Percentiles rank a stretch among this genome's conserved stretches.
phyloP scores from a whole-genome alignment of 345 rosid species.

The Clarkia xantiana region DNA sequence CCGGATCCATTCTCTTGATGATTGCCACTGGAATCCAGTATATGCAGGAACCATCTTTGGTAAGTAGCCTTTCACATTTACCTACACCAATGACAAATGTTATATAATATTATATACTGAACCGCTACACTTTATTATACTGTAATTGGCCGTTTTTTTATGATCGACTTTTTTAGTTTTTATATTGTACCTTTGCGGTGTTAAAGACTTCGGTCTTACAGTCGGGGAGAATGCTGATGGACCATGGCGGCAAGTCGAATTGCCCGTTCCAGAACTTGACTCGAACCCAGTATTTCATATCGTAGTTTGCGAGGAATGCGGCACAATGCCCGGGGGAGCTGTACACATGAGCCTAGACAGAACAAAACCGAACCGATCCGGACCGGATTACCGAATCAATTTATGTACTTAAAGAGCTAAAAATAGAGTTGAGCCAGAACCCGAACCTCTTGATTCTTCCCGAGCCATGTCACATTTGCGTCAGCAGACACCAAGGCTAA shows the following conservation, averaged over 20 bases:
- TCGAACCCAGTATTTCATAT: constrained; percentile 16
- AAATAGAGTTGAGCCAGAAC: neutral
- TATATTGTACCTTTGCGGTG: constrained; percentile 22
- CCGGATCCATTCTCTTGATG: constrained; percentile 23
- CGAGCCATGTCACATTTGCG: constrained; percentile 22
- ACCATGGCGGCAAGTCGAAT: constrained; percentile 36
- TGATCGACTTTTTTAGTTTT: neutral
- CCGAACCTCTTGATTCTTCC: constrained; percentile 21
- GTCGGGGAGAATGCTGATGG: constrained; percentile 35
- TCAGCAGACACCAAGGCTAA: constrained; percentile 34
- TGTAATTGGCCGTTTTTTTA: no score
- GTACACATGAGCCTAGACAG: constrained; percentile 30
- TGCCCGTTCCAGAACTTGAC: constrained; percentile 21
- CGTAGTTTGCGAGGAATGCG: constrained; percentile 35
- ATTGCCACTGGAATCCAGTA: constrained; percentile 24
- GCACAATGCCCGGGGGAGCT: constrained; percentile 15
- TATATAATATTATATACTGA: no score
- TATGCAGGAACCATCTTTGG: constrained; percentile 21
- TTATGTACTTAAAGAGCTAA: neutral
- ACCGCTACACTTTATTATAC: no score
- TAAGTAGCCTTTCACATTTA: constrained; percentile 17
- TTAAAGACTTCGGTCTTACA: constrained; percentile 25
- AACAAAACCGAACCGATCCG: neutral
- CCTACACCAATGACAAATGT: constrained; percentile 9
- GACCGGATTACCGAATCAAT: neutral